Evolutionary conservation across 2,329 filamentous ascomycete genomes (phyloP).

Genomic region (Fusarium heterosporum): DNA sequence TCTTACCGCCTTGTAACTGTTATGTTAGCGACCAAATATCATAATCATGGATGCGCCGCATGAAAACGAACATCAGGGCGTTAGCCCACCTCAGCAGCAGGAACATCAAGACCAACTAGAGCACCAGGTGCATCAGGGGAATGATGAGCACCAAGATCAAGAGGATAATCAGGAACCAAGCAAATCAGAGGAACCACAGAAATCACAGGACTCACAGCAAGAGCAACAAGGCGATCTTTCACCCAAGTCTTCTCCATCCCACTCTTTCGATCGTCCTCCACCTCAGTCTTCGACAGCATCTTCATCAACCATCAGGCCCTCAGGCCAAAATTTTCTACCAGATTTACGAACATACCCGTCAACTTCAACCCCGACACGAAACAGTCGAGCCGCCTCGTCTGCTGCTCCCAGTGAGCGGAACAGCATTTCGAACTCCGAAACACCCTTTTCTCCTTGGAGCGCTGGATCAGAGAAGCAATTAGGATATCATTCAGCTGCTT

Average conservation of each 20-base stretch:
- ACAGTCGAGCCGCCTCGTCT: slow-evolving; percentile 30
- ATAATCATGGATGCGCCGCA: slow-evolving; percentile 42
- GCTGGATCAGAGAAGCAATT: slow-evolving; percentile 56
- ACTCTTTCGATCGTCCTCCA: slow-evolving; percentile 7
- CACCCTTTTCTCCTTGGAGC: slow-evolving; percentile 57
- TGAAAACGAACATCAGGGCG: slow-evolving; percentile 24
- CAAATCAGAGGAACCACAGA: background rate
- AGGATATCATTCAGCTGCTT: slow-evolving; percentile 48
- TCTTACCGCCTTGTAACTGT: slow-evolving; percentile 26
- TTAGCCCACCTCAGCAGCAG: slow-evolving; percentile 15
- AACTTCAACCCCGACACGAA: slow-evolving; percentile 18
- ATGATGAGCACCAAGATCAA: background rate
- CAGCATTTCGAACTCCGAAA: slow-evolving; percentile 37
- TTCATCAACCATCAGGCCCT: slow-evolving; percentile 22
- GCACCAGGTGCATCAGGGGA: slow-evolving; percentile 1
- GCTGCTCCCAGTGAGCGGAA: slow-evolving; percentile 37
- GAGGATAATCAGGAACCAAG: background rate
- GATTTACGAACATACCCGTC: slow-evolving; percentile 11
- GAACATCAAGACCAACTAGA: background rate
- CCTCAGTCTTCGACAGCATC: slow-evolving; percentile 30
- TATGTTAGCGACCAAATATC: slow-evolving; percentile 32
- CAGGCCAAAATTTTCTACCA: slow-evolving; percentile 1
- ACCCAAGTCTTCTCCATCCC: background rate
- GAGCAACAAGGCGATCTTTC: background rate
- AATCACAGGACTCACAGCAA: background rate